Base-by-base conservation (phyloP, 2,329 filamentous ascomycete genomes). In the Amauroascus verrucosus region DNA sequence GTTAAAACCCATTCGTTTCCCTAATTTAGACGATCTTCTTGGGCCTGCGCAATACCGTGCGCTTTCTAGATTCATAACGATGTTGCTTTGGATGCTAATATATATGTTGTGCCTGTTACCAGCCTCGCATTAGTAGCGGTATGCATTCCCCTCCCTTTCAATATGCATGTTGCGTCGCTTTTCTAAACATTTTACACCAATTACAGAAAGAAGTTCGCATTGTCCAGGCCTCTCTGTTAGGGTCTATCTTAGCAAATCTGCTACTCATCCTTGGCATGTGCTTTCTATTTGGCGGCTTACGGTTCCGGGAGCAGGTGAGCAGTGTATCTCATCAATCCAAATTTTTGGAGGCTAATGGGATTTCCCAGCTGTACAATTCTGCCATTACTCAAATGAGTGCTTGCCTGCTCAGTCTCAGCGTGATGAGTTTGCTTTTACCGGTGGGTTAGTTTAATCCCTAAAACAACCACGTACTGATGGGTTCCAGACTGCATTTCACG, bases 361-460 rank as follows among this genome's bases (percentile, higher is more conserved):
- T 38, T 9, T 9, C 11, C 9, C 51, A 86, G 80, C 84, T 96
- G 58, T 96, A 95, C 72, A 96, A 96, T 73, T 82, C 86, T 32
- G 91, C 87, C 0, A 89, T 96, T 6, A 90, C 90, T 0, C 89
- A 95, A 68, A 95, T 90, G 0, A 87, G 89, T 3, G 83, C 89
- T 13, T 88, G 85, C 63, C 72, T 95, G 50, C 78, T 95, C 18
- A 84, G 87, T 14, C 76, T 95, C n/a, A 84, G 86, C 14, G 86
- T 94, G 32, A 84, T 83, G 48, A 85, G 83, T 62, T 76, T 95
- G 60, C 78, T 95, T 24, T 72, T 96, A 11, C 89, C 90, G 1
- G 84, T 86, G 70, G 61, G 80, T 70, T n/a, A 6, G 16, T 13
- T 11, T 43, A 22, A 28, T 3, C 11, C 6, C 26, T 24, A 33